Percentiles rank a stretch among this genome's conserved stretches.
Evolutionary conservation across 768 basidiomycete genomes (phyloP).

Genomic region (Russula sp.): DNA sequence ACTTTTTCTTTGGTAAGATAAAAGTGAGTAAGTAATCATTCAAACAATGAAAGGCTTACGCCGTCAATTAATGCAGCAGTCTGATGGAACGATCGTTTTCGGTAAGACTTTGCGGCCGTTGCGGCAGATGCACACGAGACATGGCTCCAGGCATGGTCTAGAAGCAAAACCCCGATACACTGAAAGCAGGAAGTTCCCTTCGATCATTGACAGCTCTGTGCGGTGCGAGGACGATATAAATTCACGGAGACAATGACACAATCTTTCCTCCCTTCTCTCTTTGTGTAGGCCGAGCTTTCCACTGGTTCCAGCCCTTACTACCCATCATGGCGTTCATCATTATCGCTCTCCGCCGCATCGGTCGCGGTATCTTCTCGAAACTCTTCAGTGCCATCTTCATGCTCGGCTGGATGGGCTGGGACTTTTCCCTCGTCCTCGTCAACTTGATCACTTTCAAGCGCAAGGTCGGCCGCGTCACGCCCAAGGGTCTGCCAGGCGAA

Average conservation of each 20-base stretch:
- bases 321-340: slow-evolving; percentile 19
- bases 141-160: too few relatives aligned
- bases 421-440: slow-evolving; percentile 47
- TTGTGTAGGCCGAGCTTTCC: background rate
- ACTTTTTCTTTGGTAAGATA: too few relatives aligned
- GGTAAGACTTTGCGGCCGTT: too few relatives aligned
- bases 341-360: slow-evolving; percentile 26
- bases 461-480: slow-evolving; percentile 54
- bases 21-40: too few relatives aligned
- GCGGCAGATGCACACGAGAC: too few relatives aligned
- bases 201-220: background rate
- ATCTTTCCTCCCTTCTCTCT: background rate
- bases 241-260: background rate
- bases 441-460: slow-evolving; percentile 53
- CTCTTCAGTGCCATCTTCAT: slow-evolving; percentile 19
- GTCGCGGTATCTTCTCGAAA: slow-evolving; percentile 7
- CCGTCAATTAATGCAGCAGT: too few relatives aligned
- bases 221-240: slow-evolving; percentile 8
- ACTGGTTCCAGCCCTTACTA: background rate
- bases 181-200: slow-evolving; percentile 20
- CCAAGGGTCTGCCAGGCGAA: slow-evolving; percentile 52
- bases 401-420: slow-evolving; percentile 46
- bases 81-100: too few relatives aligned
- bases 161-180: background rate
- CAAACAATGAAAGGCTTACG: too few relatives aligned